A percentile compares a stretch with the other conserved stretches of the same genome.
Conservation (phyloP, 805 yeast species). For the Schwanniomyces sp. region DNA sequence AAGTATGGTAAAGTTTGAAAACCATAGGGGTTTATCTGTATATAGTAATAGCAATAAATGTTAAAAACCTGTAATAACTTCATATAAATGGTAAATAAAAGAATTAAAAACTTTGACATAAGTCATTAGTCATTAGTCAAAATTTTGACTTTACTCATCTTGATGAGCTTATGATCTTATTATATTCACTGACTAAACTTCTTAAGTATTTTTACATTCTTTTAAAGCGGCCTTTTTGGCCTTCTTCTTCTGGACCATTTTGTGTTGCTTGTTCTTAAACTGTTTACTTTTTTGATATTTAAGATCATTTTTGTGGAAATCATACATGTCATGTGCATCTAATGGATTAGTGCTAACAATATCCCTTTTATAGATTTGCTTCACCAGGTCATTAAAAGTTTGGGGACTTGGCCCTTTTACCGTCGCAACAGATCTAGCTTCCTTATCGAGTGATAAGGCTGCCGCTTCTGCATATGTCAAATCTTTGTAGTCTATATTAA, state of each 20-base stretch:
- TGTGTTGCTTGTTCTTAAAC: slow-evolving; percentile 17
- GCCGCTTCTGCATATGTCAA: slow-evolving; percentile 49
- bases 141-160: too few species aligned
- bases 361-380: slow-evolving; percentile 1
- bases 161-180: neutral
- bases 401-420: slow-evolving; percentile 5
- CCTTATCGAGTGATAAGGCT: slow-evolving; percentile 22
- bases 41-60: neutral
- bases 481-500: slow-evolving; percentile 34
- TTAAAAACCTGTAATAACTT: neutral
- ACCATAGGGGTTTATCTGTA: neutral
- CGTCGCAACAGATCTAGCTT: slow-evolving; percentile 18
- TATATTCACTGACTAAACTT: neutral
- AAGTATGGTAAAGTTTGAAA: too few species aligned
- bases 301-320: slow-evolving; percentile 14
- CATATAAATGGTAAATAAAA: neutral
- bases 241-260: slow-evolving; percentile 18
- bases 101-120: neutral
- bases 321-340: slow-evolving; percentile 12
- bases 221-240: slow-evolving; percentile 4
- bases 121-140: neutral
- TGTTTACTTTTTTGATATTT: slow-evolving; percentile 16
- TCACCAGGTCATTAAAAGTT: slow-evolving; percentile 5
- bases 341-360: slow-evolving; percentile 9
- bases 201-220: neutral